phyloP scores from a whole-genome alignment of 2,329 filamentous ascomycete genomes.

The Exophiala aquamarina region DNA sequence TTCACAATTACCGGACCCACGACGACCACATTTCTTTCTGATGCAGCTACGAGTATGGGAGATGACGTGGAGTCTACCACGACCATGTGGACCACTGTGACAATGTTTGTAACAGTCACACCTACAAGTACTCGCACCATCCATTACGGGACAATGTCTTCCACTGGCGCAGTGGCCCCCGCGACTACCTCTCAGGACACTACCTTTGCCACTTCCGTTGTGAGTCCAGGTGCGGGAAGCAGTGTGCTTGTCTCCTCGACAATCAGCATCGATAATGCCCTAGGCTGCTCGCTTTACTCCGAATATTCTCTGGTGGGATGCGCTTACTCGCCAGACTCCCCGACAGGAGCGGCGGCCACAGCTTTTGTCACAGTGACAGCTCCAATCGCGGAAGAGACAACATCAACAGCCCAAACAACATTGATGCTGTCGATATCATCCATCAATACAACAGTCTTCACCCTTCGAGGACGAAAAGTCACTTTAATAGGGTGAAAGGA shows the following conservation, averaged over 20 bases:
- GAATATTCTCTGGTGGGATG: slow-evolving; percentile 9
- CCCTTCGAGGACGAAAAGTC: slow-evolving; percentile 19
- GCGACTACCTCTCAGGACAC: neutral
- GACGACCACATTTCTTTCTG: slow-evolving; percentile 9
- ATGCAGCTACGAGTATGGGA: neutral
- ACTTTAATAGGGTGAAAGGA: slow-evolving; percentile 9
- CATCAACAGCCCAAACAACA: slow-evolving; percentile 7
- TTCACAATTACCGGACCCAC: slow-evolving; percentile 12
- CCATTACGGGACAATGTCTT: neutral
- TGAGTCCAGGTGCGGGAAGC: neutral
- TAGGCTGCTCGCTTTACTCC: slow-evolving; percentile 9
- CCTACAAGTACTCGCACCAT: slow-evolving; percentile 8
- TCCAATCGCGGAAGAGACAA: slow-evolving; percentile 6
- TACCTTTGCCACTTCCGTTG: slow-evolving; percentile 3
- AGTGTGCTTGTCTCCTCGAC: slow-evolving; percentile 5
- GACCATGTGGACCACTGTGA: slow-evolving; percentile 7
- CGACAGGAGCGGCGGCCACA: slow-evolving; percentile 1
- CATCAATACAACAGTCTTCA: slow-evolving; percentile 15
- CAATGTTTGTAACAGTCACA: slow-evolving; percentile 3
- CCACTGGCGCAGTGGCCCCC: neutral
- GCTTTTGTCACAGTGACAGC: slow-evolving; percentile 13
- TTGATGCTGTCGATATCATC: slow-evolving; percentile 7
- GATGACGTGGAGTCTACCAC: slow-evolving; percentile 7
- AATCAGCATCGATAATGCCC: neutral
- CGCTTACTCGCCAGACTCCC: neutral